Evolutionary conservation across 2,329 filamentous ascomycete species (phyloP), one percentile per base, ranked within the genome.

Genomic region (Curvularia spicifera): DNA sequence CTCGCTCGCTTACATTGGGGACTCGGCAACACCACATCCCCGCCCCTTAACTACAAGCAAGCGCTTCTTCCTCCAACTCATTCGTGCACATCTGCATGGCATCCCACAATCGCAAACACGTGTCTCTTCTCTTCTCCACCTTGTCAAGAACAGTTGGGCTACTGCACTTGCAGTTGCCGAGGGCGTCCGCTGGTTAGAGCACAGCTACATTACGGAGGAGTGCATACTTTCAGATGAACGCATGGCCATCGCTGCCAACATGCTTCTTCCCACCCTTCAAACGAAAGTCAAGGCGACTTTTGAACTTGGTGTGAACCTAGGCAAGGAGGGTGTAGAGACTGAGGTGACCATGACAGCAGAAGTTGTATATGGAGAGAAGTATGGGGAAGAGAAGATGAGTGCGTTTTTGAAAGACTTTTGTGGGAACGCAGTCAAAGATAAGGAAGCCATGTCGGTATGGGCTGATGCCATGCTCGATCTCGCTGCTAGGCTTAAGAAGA

Each of bases 341-440:
- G 81, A 85, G 0, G 81, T 91, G 35, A 74, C 76, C 13, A 78
- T 90, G 24, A 78, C 77, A 5, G 89, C 87, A 0, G 82, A 80
- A 51, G 86, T 93, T 1, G 80, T 92, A 2, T 95, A 95, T 72
- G 91, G 91, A 0, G 90, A 94, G 77, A 83, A 85, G 59, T 93
- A 93, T 74, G 91, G 91, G 63, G 86, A 87, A 63, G 84, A 81
- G 49, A 93, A 91, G 76, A 88, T 95, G 80, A 81, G 79, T n/a
- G 89, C 91, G 54, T 93, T 90, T 65, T 71, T 95, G 61, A 75
- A 79, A 12, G 83, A 83, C 35, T 82, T 83, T 72, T 78, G 89
- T 20, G 77, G 74, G 0, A 63, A 40, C 2, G 47, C 64, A 18
- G 63, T 77, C 1, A 73, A 64, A 26, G 60, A 60, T 5, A 60